These are phyloP conservation scores for Moesziomyces aphidis DNA, from an alignment of 1,284 basidiomycete species.

Conservation along the genomic window DNA sequence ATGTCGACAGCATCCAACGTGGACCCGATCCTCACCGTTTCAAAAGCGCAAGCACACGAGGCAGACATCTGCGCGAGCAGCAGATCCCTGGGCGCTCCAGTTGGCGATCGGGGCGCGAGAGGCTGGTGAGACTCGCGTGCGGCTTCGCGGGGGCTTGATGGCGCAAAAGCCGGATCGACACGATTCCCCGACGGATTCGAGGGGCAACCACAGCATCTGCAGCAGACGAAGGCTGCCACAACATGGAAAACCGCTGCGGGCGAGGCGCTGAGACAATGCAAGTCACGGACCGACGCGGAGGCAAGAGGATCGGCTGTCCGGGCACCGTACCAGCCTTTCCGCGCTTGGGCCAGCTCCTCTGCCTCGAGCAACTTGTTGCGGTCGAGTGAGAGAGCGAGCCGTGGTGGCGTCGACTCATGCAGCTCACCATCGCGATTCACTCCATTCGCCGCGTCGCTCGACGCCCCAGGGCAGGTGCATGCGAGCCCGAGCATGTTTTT, in stretches of 20 bases:
- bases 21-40: background rate
- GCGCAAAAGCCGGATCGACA: background rate
- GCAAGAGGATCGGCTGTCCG: constrained; percentile 2
- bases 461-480: too few species aligned
- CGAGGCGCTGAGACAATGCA: constrained; percentile 4
- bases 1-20: background rate
- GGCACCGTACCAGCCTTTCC: background rate
- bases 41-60: background rate
- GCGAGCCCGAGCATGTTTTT: too few species aligned
- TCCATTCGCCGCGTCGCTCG: constrained; percentile 13
- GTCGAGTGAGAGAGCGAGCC: background rate
- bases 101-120: too few species aligned
- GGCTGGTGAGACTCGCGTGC: background rate
- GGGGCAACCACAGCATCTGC: too few species aligned
- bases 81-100: too few species aligned
- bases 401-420: constrained; percentile 12
- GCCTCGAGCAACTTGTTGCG: too few species aligned
- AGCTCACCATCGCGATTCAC: constrained; percentile 28
- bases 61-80: too few species aligned
- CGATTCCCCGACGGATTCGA: background rate
- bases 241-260: background rate
- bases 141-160: background rate
- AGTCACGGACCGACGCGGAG: constrained; percentile 4
- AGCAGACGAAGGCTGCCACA: background rate
- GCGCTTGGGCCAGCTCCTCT: too few species aligned